Evolutionary conservation across 2,329 filamentous ascomycete genomes (phyloP).

Genomic region (Tolypocladium ophioglossoides): DNA sequence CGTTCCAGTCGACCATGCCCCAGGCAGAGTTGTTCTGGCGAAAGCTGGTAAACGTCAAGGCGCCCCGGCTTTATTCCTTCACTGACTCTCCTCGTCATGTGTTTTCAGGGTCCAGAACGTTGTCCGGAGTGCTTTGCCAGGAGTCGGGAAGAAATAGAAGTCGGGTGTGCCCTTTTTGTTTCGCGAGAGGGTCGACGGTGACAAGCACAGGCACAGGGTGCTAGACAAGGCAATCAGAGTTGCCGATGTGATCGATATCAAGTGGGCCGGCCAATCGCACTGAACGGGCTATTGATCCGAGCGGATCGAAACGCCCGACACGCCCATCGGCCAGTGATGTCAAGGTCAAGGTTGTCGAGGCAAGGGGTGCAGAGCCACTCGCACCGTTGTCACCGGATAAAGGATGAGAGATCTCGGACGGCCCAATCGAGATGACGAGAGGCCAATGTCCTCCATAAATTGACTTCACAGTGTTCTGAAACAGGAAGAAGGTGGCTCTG

Average conservation of each 20-base stretch:
- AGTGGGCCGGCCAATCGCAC: slow-evolving; percentile 7
- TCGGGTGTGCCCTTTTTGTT: background rate
- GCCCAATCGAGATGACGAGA: slow-evolving; percentile 7
- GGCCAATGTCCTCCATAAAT: slow-evolving; percentile 4
- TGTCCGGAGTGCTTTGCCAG: background rate
- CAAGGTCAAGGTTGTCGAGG: background rate
- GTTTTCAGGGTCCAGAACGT: background rate
- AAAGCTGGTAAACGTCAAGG: background rate
- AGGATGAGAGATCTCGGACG: slow-evolving; percentile 7
- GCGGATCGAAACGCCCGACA: slow-evolving; percentile 11
- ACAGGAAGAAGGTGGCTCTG: slow-evolving; percentile 7
- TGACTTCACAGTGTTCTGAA: slow-evolving; percentile 9
- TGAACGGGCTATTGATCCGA: slow-evolving; percentile 4
- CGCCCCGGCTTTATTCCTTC: background rate
- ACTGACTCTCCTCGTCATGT: background rate
- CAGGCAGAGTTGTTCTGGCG: background rate
- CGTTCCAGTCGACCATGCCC: background rate
- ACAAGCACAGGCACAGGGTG: background rate
- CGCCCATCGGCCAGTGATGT: slow-evolving; percentile 5
- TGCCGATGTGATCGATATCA: slow-evolving; percentile 3
- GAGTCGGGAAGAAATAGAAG: background rate
- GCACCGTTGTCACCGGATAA: slow-evolving; percentile 1
- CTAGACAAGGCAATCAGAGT: slow-evolving; percentile 2
- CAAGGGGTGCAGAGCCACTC: slow-evolving; percentile 1
- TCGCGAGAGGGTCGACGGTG: background rate